Base-by-base conservation (phyloP, 1,139 yeast species). In the Yamadazyma sp. region DNA sequence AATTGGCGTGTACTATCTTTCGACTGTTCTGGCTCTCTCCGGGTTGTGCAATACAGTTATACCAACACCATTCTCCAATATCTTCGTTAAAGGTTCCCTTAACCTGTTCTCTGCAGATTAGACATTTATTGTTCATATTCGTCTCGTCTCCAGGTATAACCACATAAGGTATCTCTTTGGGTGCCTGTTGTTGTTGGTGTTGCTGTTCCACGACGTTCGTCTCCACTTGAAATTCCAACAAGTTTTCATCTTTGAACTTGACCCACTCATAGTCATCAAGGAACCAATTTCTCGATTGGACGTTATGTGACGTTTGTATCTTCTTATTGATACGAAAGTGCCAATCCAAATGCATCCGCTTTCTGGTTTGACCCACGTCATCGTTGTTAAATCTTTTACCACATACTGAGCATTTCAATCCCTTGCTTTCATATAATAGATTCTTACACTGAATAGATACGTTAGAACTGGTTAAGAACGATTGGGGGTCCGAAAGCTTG, bases 41-140 rank as follows among this genome's bases (percentile, higher is more conserved):
- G n/a, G 82, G 76, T 7, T 74, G 78, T 43, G 73, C 72, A 21
- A 87, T 73, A 32, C 96, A 88, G 56, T 86, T 82, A 50, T 71
- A 76, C 97, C 97, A 92, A 29, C 90, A 81, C 98, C 98, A 94
- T 57, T 90, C 97, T 31, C 96, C 97, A 4, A 80, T 68, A 38
- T 86, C 90, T 54, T 89, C 97, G 56, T 86, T 86, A 71, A 88
- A 92, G 7, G 81, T 79, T 6, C 95, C 90, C 46, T 76, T 75
- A 39, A 89, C 77, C 35, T 72, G 76, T 52, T 94, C 98, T 50
- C 86, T 82, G 66, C 99, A 94, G 29, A 92, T 81, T 8, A 88
- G 83, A 64, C 99, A 94, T 37, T 80, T 75, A 43, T 80, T 76
- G 39, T 77, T 80, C 76, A 85, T 84, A 50, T 81, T 80, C 15